Conservation (phyloP, 352 stramenopile genomes). For the Phytopythium aichiense region DNA sequence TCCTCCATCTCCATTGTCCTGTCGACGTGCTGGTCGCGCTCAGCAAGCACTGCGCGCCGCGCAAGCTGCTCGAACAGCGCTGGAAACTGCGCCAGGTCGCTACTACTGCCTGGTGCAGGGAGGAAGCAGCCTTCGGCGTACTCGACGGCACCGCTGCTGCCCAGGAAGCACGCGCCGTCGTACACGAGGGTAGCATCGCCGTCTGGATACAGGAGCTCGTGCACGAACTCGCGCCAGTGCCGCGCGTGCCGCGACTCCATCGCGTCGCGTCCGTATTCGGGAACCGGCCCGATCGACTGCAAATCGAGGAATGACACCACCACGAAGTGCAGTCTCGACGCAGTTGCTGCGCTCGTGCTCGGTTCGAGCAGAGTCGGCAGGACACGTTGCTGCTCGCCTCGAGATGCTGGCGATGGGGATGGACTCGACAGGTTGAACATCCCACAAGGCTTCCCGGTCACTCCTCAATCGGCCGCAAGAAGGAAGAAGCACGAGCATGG, state of each 20-base stretch:
- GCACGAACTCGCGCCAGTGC: slow-evolving; percentile 41
- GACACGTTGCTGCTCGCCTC: not conserved
- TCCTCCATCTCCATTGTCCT: not conserved
- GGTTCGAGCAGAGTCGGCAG: not conserved
- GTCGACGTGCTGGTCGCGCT: not conserved
- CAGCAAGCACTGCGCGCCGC: slow-evolving; percentile 29
- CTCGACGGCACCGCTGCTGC: slow-evolving; percentile 26
- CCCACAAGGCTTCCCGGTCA: not conserved
- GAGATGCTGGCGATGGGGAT: not conserved
- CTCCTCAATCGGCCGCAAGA: not conserved
- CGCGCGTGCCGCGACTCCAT: slow-evolving; percentile 41
- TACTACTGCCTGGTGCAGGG: not conserved
- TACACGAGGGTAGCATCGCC: slow-evolving; percentile 15
- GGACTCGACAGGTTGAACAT: not conserved
- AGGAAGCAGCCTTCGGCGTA: slow-evolving; percentile 48
- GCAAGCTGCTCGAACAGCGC: slow-evolving; percentile 43
- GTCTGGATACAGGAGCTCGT: slow-evolving; percentile 18
- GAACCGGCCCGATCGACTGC: not conserved
- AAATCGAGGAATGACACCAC: not conserved
- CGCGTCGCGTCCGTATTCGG: not conserved
- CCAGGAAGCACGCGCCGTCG: slow-evolving; percentile 46
- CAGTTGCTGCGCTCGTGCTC: not conserved
- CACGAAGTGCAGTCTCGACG: not conserved
- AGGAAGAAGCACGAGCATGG: not conserved
- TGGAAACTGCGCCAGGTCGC: slow-evolving; percentile 14